phyloP scores from a whole-genome alignment of 345 rosid species.

The Bruguiera gymnorhiza region DNA sequence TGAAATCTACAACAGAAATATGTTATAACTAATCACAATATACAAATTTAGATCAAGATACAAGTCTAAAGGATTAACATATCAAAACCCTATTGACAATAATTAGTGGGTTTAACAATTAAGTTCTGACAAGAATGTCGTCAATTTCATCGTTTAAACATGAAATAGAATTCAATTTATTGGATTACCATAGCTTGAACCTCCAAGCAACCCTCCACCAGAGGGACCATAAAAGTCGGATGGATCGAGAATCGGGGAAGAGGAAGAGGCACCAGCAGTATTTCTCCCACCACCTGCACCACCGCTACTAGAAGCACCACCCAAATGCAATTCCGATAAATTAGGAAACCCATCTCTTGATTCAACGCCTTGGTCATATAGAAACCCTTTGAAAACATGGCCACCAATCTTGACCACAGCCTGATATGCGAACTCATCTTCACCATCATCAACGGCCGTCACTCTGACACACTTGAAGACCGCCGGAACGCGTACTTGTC shows the following conservation, averaged over 20 bases:
- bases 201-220: conserved; percentile 63
- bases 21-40: conserved; percentile 3
- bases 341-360: conserved; percentile 71
- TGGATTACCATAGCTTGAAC: conserved; percentile 63
- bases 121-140: conserved; percentile 11
- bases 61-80: conserved; percentile 24
- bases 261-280: conserved; percentile 42
- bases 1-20: conserved; percentile 17
- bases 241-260: conserved; percentile 56
- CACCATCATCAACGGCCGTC: conserved; percentile 87
- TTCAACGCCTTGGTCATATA: conserved; percentile 83
- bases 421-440: conserved; percentile 88
- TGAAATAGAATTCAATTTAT: conserved; percentile 35
- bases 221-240: conserved; percentile 57
- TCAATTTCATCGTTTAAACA: neutral
- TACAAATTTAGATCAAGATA: conserved; percentile 2
- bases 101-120: conserved; percentile 24
- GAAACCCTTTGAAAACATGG: conserved; percentile 84
- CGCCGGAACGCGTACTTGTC: conserved; percentile 79
- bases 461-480: conserved; percentile 94
- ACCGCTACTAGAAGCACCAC: conserved; percentile 35
- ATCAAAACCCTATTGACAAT: conserved; percentile 29
- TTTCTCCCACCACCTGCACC: conserved; percentile 41
- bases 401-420: conserved; percentile 90
- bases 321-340: conserved; percentile 83